These are phyloP conservation scores for Suillus ampliporus DNA, from an alignment of 768 basidiomycete genomes.

Conservation along the genomic window DNA sequence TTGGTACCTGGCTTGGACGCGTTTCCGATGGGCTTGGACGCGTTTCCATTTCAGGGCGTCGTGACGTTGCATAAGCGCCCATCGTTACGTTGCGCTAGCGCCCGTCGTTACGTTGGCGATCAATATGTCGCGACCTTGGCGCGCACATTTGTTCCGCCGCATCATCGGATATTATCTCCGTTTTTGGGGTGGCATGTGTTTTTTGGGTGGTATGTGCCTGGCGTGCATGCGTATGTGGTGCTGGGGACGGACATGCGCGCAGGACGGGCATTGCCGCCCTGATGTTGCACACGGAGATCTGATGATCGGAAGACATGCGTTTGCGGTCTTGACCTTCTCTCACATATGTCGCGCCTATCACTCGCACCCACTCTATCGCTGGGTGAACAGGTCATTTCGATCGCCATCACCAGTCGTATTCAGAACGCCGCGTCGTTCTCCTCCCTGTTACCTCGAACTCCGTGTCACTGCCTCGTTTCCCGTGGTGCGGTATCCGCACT, in stretches of 20 bases:
- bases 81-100: no score
- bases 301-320: conserved; percentile 5
- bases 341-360: conserved; percentile 1
- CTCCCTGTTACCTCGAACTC: background rate
- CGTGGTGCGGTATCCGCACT: background rate
- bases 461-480: background rate
- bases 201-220: no score
- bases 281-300: background rate
- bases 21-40: no score
- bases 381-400: background rate
- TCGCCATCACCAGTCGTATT: background rate
- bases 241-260: background rate
- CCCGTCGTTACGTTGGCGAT: no score
- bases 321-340: background rate
- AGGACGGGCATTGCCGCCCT: no score
- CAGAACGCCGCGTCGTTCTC: background rate
- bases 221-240: background rate
- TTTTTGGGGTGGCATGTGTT: no score
- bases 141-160: background rate
- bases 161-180: conserved; percentile 16
- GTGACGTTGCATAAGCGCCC: no score
- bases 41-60: no score
- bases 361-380: background rate
- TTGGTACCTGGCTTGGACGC: no score
- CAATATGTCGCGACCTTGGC: conserved; percentile 35